Percentiles rank a stretch among this genome's conserved stretches.
Conservation (phyloP, 2,329 filamentous ascomycete species). For the Calonectria honghensis region DNA sequence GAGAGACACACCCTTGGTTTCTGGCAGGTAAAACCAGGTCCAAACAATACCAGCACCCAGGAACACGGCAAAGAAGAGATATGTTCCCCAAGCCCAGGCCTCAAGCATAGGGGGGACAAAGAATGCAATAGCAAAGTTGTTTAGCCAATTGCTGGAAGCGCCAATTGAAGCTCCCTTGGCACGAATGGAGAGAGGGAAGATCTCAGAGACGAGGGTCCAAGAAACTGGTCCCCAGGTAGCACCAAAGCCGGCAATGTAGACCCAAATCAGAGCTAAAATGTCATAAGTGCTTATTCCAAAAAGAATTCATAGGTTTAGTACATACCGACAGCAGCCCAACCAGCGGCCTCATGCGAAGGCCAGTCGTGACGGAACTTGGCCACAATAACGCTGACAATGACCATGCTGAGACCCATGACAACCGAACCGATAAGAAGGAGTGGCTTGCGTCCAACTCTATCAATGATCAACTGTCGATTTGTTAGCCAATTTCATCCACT, state of each 20-base stretch:
- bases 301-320: too few species aligned
- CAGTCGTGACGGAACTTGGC: conserved; percentile 61
- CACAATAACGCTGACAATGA: conserved; percentile 65
- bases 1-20: conserved; percentile 72
- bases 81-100: conserved; percentile 68
- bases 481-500: neutral
- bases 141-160: conserved; percentile 65
- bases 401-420: conserved; percentile 61
- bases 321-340: conserved; percentile 58
- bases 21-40: conserved; percentile 71
- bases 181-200: conserved; percentile 66
- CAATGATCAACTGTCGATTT: conserved; percentile 56
- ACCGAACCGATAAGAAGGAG: conserved; percentile 61
- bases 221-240: conserved; percentile 67
- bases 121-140: conserved; percentile 69
- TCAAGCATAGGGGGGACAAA: conserved; percentile 64
- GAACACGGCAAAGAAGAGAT: conserved; percentile 74
- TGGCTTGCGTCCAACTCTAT: conserved; percentile 63
- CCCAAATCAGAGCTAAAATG: conserved; percentile 54
- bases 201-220: conserved; percentile 69
- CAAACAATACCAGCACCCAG: conserved; percentile 68
- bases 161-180: conserved; percentile 66
- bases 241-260: conserved; percentile 71
- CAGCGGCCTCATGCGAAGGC: conserved; percentile 59
- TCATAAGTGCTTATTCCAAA: too few species aligned